Conservation (phyloP, 202 grass and related monocot species). For the Elaeis oleifera region DNA sequence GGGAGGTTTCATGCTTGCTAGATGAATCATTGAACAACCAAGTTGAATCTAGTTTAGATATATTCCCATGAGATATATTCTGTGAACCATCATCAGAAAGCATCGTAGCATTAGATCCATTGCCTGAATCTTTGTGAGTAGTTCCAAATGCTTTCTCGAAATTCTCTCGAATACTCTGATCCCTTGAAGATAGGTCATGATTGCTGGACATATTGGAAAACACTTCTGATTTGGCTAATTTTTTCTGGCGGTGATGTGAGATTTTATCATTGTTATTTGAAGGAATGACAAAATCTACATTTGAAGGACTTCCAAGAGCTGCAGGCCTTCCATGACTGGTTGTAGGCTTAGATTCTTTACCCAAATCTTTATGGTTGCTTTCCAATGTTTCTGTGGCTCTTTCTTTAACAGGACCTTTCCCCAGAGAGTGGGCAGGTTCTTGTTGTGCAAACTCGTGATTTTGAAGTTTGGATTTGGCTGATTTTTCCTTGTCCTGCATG, state of each 20-base stretch:
- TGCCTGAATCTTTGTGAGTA: background rate
- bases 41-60: background rate
- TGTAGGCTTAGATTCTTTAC: background rate
- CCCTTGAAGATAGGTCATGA: background rate
- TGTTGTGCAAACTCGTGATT: conserved; percentile 18
- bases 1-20: background rate
- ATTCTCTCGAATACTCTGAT: background rate
- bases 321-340: background rate
- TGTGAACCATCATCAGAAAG: background rate
- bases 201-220: background rate
- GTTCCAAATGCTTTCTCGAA: background rate
- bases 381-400: background rate
- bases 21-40: background rate
- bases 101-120: background rate
- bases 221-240: background rate
- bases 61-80: too few relatives aligned
- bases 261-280: background rate
- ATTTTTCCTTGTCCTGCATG: conserved; percentile 30
- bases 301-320: background rate
- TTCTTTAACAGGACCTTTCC: background rate
- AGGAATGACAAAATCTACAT: background rate
- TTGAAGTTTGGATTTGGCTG: conserved; percentile 31
- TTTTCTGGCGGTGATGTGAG: background rate
- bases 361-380: conserved; percentile 7
- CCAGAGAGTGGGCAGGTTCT: conserved; percentile 1